phyloP scores from a whole-genome alignment of 2,329 filamentous ascomycete species.

The Colletotrichum australisinense region DNA sequence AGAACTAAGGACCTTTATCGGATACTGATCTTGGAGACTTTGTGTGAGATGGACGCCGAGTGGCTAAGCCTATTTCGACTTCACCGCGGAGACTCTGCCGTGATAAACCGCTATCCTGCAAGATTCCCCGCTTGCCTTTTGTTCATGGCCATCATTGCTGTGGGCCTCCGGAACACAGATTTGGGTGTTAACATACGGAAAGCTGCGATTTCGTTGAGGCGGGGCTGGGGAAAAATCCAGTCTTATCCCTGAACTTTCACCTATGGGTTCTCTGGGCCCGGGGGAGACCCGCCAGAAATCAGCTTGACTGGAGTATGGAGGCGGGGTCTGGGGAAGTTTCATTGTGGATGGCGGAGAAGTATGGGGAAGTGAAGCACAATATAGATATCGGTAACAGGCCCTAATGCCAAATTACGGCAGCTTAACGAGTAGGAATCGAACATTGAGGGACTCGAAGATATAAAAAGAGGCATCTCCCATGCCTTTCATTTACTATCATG shows the following conservation, averaged over 20 bases:
- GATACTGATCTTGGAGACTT: neutral
- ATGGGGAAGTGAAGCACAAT: constrained; percentile 4
- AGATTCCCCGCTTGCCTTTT: no score
- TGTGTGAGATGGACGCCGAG: neutral
- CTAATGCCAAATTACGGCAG: no score
- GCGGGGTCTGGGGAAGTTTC: constrained; percentile 26
- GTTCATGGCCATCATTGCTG: no score
- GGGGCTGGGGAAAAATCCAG: no score
- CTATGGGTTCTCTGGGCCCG: neutral
- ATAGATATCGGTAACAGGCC: no score
- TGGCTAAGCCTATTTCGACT: neutral
- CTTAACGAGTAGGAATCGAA: no score
- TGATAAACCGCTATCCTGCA: neutral
- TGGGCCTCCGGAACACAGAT: no score
- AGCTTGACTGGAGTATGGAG: neutral
- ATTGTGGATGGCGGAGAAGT: neutral
- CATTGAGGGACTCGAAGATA: neutral
- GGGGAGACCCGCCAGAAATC: neutral
- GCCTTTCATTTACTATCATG: neutral
- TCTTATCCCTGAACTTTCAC: no score
- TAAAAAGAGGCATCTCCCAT: neutral
- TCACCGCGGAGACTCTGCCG: neutral
- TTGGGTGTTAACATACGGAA: no score
- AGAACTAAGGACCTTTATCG: neutral
- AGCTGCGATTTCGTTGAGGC: no score